Percentiles rank a stretch among this genome's conserved stretches.
Conservation (phyloP, 2,329 filamentous ascomycete species). For the Aphanocladium album region DNA sequence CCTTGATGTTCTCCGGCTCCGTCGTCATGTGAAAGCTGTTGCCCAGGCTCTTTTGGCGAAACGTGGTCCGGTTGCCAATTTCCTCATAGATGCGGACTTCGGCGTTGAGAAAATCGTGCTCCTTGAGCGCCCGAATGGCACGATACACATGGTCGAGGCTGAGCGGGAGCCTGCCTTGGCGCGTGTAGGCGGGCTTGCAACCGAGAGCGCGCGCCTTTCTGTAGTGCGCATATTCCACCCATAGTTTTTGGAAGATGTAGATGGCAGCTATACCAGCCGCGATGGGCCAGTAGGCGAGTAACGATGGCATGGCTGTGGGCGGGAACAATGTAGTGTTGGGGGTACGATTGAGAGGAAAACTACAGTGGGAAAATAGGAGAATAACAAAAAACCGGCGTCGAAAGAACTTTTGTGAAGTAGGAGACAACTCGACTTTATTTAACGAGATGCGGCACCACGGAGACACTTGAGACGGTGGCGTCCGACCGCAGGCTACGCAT, state of each 20-base stretch:
- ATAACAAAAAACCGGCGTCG: no score
- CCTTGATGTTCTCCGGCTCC: constrained; percentile 46
- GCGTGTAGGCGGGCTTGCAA: not conserved
- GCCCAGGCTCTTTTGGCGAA: constrained; percentile 12
- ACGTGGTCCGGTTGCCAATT: constrained; percentile 5
- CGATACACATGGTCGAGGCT: not conserved
- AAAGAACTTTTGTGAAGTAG: no score
- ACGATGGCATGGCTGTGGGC: not conserved
- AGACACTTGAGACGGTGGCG: no score
- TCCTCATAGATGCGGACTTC: not conserved
- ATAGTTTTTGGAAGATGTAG: not conserved
- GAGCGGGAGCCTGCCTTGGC: not conserved
- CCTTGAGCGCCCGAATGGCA: not conserved
- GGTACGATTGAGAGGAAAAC: no score
- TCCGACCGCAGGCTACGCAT: no score
- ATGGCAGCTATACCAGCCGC: not conserved
- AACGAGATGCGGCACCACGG: no score
- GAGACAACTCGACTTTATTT: no score
- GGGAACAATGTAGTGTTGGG: not conserved
- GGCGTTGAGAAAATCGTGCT: not conserved
- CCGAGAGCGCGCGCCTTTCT: not conserved
- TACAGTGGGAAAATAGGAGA: no score
- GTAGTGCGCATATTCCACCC: not conserved
- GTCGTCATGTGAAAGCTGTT: constrained; percentile 13
- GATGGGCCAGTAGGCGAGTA: constrained; percentile 5